Evolutionary conservation across 148 eudicot species (phyloP), one percentile per base, ranked within the genome.

Genomic region (Chenopodium formosanum): DNA sequence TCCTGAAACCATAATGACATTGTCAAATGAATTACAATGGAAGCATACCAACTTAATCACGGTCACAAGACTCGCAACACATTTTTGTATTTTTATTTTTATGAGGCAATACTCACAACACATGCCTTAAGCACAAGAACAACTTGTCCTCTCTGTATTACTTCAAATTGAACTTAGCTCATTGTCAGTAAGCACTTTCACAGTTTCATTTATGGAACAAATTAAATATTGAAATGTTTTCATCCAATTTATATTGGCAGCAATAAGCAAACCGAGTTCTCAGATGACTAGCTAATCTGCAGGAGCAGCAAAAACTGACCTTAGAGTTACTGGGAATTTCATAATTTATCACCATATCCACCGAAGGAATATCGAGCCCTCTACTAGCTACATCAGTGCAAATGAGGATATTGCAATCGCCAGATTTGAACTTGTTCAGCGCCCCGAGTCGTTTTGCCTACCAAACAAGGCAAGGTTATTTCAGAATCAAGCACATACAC

Each of bases 321-420:
- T 94, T 94, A 47, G 98, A 89, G 84, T 91, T 91, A 69, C 89
- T 71, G 47, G 98, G 98, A 80, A 93, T 91, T 79, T 94, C 94
- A 85, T 91, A 94, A 80, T 94, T 94, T 75, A 94, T 87, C 75
- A 94, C 98, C 97, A 93, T 87, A 84, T 95, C 97, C 27, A 95
- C 97, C 14, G 90, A 86, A 65, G 92, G 96, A 80, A 95, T 95
- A 89, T 95, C 98, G 76, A 92, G 93, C 60, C 97, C 98, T 87
- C 97, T 92, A 82, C 98, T 92, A 37, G 93, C 94, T 79, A 95
- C 93, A 88, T 93, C 94, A 53, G 98, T 93, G 85, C 96, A 91
- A 68, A 93, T 83, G 72, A 95, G 91, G 77, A 92, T 86, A 82
- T 90, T 93, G 78, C 97, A 93, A 68, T 93, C 98, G 40, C 97